Evolutionary conservation across 345 rosid genomes (phyloP).

Genomic region (Lepidium africanum): DNA sequence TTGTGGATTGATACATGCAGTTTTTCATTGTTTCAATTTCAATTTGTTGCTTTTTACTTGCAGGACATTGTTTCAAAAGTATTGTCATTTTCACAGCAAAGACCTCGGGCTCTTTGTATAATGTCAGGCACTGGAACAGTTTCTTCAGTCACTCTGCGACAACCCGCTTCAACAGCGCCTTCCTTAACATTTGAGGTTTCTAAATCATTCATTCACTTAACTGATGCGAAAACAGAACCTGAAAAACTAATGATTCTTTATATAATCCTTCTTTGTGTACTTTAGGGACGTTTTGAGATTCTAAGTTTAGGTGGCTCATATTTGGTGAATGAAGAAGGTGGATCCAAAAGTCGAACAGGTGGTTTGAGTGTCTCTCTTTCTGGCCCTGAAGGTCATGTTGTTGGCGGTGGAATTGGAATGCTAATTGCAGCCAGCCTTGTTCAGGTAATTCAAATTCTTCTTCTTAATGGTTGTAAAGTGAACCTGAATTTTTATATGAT

Average conservation of each 20-base stretch:
- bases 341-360: constrained; percentile 69
- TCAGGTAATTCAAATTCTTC: constrained; percentile 42
- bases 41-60: background rate
- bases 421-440: constrained; percentile 78
- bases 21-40: background rate
- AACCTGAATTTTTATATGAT: background rate
- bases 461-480: background rate
- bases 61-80: constrained; percentile 87
- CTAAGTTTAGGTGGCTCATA: constrained; percentile 92
- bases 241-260: background rate
- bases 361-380: constrained; percentile 92
- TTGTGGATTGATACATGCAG: background rate
- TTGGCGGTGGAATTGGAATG: constrained; percentile 82
- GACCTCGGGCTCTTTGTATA: constrained; percentile 88
- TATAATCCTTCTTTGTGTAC: constrained; percentile 17
- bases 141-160: constrained; percentile 76
- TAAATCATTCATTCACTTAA: background rate
- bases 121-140: constrained; percentile 90
- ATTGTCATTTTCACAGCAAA: constrained; percentile 72
- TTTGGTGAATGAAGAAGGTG: constrained; percentile 83
- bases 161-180: constrained; percentile 62
- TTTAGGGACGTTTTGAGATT: constrained; percentile 88
- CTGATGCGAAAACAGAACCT: background rate
- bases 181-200: constrained; percentile 68
- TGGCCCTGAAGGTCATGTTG: constrained; percentile 81